Evolutionary conservation across 495 filamentous ascomycete species (phyloP), one percentile per base, ranked within the genome.

Genomic region (Penicillium subrubescens): DNA sequence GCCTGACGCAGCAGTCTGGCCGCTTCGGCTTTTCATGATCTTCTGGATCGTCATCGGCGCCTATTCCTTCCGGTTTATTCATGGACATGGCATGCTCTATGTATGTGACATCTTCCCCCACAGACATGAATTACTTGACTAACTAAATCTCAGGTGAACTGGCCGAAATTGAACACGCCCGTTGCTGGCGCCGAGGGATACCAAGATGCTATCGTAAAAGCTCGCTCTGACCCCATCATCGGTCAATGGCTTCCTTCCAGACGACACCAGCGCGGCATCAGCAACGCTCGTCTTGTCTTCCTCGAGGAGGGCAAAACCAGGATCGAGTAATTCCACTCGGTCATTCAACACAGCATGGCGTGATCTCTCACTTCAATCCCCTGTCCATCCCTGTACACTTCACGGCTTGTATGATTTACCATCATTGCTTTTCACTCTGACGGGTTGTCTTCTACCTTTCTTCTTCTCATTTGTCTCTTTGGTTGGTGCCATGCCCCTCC

Each of bases 231-330:
- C 75, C 85, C 86, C 63, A 73, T 97, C 23, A 81, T 97, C 62
- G 94, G 93, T 2, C 77, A 82, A 35, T 82, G 91, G 59, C 87
- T 94, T 41, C 85, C 85, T 15, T 60, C 70, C 8, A 71, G 72
- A 65, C 82, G 85, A 65, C 92, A 93, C 68, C 91, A 93, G 73
- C 82, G 90, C 25, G 90, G 92, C 12, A 82, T 89, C 37, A 96
- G 91, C 78, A 90, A 88, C 63, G 88, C 90, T 33, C 81, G 90
- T 48, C 86, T 95, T 54, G 86, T 90, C 52, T 92, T 90, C 73
- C 79, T 96, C 43, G 94, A 97, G 75, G 94, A 98, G 71, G 94
- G 94, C 19, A 98, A 98, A 83, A 97, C 97, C 81, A 91, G 94
- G 78, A 92, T 95, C 66, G 93, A 97, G 73, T 96, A 79, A 69